Evolutionary conservation across 2,329 filamentous ascomycete species (phyloP).

Genomic region (Fusarium sp.): DNA sequence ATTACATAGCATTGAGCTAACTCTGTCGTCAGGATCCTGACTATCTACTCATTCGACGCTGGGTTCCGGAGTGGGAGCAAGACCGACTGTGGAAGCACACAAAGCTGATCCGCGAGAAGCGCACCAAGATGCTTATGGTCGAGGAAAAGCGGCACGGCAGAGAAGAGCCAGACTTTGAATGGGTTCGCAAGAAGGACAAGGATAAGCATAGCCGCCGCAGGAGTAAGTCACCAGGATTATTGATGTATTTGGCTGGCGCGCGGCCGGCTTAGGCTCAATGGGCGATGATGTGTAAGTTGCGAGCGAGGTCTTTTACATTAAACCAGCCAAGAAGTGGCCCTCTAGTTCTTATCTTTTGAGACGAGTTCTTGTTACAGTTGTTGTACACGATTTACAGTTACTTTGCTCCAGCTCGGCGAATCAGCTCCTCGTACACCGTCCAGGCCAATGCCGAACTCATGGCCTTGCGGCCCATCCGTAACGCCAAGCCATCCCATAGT

Average conservation of each 20-base stretch:
- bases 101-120: constrained; percentile 67
- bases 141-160: constrained; percentile 56
- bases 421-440: constrained; percentile 95
- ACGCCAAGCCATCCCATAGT: constrained; percentile 84
- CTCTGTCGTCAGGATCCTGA: constrained; percentile 64
- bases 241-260: constrained; percentile 67
- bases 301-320: constrained; percentile 6
- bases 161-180: constrained; percentile 61
- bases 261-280: constrained; percentile 49
- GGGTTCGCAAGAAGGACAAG: constrained; percentile 66
- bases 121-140: constrained; percentile 57
- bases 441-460: constrained; percentile 94
- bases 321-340: constrained; percentile 3
- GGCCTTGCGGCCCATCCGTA: constrained; percentile 91
- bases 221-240: constrained; percentile 64
- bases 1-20: constrained; percentile 43
- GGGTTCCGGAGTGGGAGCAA: constrained; percentile 76
- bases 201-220: constrained; percentile 60
- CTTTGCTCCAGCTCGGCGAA: constrained; percentile 63
- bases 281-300: not conserved
- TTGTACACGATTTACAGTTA: constrained; percentile 31
- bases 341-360: constrained; percentile 24
- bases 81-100: constrained; percentile 79
- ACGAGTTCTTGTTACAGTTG: constrained; percentile 36
- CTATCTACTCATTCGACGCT: constrained; percentile 77